Base-by-base conservation (phyloP, 495 filamentous ascomycete species). In the Trichoderma erinaceum region DNA sequence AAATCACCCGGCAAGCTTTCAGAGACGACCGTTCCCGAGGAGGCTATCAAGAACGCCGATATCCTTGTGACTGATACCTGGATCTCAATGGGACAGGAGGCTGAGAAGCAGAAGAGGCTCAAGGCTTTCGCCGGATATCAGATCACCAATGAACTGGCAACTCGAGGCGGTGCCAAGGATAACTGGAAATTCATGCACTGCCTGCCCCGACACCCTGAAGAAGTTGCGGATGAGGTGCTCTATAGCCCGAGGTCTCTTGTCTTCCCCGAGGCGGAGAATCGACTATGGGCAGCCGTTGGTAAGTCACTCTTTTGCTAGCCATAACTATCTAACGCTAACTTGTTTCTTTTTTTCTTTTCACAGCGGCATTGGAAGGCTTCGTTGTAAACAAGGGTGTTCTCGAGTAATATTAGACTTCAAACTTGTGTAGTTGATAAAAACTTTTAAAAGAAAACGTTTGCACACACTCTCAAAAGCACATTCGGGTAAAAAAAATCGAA, bases 121-220 rank as follows among this genome's bases (percentile, higher is more conserved):
- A 86, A 88, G 78, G 91, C 87, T 35, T 99, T 99, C 73, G 82
- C 84, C 38, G 93, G 94, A 41, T 99, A 92, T 77, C 94, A 97
- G 76, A 89, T 99, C 71, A 96, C 92, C 3, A 78, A 85, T 15
- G 89, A 91, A 63, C 78, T 99, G 44, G 95, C 92, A 2, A 82
- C 88, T 78, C 83, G 87, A 58, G 95, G 94, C 50, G 92, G 92
- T 41, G 95, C 95, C 15, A 96, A 96, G 75, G 83, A 89, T 41
- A 82, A 84, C 68, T 99, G 95, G 95, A 92, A 91, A 79, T 99
- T 98, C 74, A 97, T 99, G 95, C 95, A 99, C 83, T 99, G 95
- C 75, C 78, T 99, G 65, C 95, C 95, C n/a, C 85, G 95, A 65
- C 93, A 99, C 72, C 86, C 84, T 0, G 94, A 99, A 79, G 95